phyloP scores from a whole-genome alignment of 2,329 filamentous ascomycete species.

The Neonectria coccinea region DNA sequence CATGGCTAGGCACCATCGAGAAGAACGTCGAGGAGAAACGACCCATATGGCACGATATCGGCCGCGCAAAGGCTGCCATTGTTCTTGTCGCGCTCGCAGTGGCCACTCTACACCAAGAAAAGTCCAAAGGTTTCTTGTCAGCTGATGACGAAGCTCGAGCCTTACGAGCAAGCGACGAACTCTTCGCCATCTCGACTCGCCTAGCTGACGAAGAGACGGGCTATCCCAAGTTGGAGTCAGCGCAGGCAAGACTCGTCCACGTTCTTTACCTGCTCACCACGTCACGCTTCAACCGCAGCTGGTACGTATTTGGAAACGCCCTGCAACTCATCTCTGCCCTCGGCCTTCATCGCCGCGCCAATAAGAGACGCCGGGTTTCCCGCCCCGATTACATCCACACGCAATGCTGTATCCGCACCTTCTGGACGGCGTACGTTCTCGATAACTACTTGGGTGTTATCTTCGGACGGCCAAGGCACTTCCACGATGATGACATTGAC shows the following conservation, averaged over 20 bases:
- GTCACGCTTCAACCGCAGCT: conserved; percentile 70
- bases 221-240: conserved; percentile 64
- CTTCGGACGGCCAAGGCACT: conserved; percentile 69
- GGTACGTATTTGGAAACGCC: conserved; percentile 69
- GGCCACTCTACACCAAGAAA: conserved; percentile 59
- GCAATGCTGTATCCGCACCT: conserved; percentile 67
- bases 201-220: conserved; percentile 64
- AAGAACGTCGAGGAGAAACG: conserved; percentile 51
- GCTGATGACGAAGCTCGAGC: conserved; percentile 43
- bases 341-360: conserved; percentile 49
- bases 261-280: conserved; percentile 70
- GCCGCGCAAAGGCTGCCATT: conserved; percentile 59
- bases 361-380: conserved; percentile 35
- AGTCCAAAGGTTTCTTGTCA: conserved; percentile 45
- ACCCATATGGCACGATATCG: conserved; percentile 54
- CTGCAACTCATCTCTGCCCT: conserved; percentile 63
- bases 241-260: conserved; percentile 68
- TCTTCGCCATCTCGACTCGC: conserved; percentile 56
- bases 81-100: conserved; percentile 62
- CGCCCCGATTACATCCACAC: conserved; percentile 56
- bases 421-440: conserved; percentile 72
- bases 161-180: conserved; percentile 52
- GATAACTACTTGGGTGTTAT: conserved; percentile 74
- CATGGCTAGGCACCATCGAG: conserved; percentile 59
- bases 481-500: conserved; percentile 73